Evolutionary conservation across 2,329 filamentous ascomycete genomes (phyloP).

Genomic region (Penicillium sumatraense): DNA sequence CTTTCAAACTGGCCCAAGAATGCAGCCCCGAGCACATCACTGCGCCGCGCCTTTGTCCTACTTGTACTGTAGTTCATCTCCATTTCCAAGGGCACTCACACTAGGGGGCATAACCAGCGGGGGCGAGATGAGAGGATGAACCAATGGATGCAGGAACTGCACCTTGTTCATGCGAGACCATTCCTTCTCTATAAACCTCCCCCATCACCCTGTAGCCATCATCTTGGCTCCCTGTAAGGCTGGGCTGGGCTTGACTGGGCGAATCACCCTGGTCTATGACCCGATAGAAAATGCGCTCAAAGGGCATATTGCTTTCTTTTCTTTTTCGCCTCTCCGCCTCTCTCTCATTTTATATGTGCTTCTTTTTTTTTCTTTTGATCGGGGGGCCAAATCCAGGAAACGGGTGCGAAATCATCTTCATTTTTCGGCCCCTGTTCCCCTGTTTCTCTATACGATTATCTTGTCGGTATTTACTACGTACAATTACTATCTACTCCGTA

Average conservation of each 20-base stretch:
- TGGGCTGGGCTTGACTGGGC: not conserved
- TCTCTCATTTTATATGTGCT: not conserved
- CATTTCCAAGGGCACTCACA: constrained; percentile 1
- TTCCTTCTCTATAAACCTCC: constrained; percentile 4
- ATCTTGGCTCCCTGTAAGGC: not conserved
- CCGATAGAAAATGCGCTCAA: not conserved
- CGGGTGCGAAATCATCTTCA: not conserved
- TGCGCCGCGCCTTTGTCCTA: not conserved
- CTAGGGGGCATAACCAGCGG: constrained; percentile 9
- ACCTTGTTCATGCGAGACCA: not conserved
- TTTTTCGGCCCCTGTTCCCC: too few relatives aligned
- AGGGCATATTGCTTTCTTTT: not conserved
- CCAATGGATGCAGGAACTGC: constrained; percentile 24
- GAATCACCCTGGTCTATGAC: not conserved
- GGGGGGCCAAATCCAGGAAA: not conserved
- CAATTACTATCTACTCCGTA: too few relatives aligned
- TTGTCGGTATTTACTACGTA: not conserved
- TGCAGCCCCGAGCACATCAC: constrained; percentile 11
- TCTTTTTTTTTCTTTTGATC: not conserved
- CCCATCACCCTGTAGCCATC: not conserved
- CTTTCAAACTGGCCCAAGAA: constrained; percentile 13
- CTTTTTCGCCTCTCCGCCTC: too few relatives aligned
- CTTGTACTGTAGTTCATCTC: not conserved
- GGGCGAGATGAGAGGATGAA: constrained; percentile 9
- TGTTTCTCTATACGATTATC: not conserved